These are phyloP conservation scores for Talaromyces trachyspermus DNA, from an alignment of 495 filamentous ascomycete genomes.

Conservation along the genomic window DNA sequence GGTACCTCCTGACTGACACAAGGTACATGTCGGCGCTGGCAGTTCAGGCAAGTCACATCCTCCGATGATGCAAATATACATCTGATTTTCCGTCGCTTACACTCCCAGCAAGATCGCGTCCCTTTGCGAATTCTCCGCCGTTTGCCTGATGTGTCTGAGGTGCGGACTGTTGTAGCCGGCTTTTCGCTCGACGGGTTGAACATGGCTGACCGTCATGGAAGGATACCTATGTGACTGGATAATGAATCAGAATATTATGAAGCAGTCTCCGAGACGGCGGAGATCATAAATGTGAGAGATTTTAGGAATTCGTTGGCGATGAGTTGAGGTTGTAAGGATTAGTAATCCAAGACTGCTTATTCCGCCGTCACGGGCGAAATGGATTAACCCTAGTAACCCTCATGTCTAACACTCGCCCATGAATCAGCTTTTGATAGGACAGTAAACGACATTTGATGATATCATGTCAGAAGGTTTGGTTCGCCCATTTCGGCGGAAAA, in stretches of 20 bases:
- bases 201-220: background rate
- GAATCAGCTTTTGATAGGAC: background rate
- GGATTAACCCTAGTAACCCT: background rate
- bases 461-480: too few relatives aligned
- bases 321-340: too few relatives aligned
- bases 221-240: background rate
- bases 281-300: background rate
- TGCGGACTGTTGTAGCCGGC: background rate
- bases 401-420: background rate
- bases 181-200: background rate
- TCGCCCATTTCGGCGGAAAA: slow-evolving; percentile 2
- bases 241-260: too few relatives aligned
- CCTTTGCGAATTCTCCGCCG: slow-evolving; percentile 12
- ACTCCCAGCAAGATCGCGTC: slow-evolving; percentile 17
- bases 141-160: background rate
- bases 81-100: slow-evolving; percentile 17
- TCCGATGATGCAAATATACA: slow-evolving; percentile 7
- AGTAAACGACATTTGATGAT: background rate
- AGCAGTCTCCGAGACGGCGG: slow-evolving; percentile 1
- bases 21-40: slow-evolving; percentile 9
- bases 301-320: background rate
- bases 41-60: slow-evolving; percentile 9
- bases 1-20: slow-evolving; percentile 14
- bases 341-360: too few relatives aligned
- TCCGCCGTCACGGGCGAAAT: slow-evolving; percentile 33